Evolutionary conservation across 345 rosid genomes (phyloP).

Genomic region (Linum lewisii): DNA sequence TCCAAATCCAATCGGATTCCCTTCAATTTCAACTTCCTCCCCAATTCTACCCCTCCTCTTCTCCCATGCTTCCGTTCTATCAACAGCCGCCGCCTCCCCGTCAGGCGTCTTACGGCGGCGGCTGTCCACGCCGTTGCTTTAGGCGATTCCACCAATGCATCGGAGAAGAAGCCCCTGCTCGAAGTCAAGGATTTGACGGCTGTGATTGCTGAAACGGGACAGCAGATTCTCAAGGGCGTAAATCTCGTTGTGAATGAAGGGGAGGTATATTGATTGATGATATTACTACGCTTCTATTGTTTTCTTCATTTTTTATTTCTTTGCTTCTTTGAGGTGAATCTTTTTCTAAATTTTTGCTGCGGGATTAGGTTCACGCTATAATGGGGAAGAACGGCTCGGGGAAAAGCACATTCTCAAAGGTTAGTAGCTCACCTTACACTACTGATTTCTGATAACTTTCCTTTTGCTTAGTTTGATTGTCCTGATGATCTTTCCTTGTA

Average conservation of each 20-base stretch:
- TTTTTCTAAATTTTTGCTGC: neutral
- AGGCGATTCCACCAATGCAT: neutral
- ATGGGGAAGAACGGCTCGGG: conserved; percentile 99
- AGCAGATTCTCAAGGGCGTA: conserved; percentile 83
- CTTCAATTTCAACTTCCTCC: neutral
- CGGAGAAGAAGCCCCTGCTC: conserved; percentile 50
- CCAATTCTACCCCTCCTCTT: neutral
- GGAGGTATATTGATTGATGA: conserved; percentile 42
- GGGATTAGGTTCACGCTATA: conserved; percentile 65
- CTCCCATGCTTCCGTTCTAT: neutral
- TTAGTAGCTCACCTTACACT: conserved; percentile 13
- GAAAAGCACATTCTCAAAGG: conserved; percentile 95
- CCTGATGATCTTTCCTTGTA: no score
- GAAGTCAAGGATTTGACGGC: conserved; percentile 75
- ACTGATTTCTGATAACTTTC: neutral
- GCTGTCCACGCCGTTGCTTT: conserved; percentile 3
- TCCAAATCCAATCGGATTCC: neutral
- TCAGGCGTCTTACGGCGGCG: conserved; percentile 3
- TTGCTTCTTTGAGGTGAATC: no score
- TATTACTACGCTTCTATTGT: no score
- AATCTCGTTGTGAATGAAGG: conserved; percentile 66
- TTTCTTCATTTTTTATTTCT: no score
- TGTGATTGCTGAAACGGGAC: conserved; percentile 61
- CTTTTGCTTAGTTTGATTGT: neutral
- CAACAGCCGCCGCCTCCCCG: conserved; percentile 6